A percentile compares a stretch with the other conserved stretches of the same genome.
phyloP scores from a whole-genome alignment of 495 filamentous ascomycete species.

The Aspergillus ostianus region DNA sequence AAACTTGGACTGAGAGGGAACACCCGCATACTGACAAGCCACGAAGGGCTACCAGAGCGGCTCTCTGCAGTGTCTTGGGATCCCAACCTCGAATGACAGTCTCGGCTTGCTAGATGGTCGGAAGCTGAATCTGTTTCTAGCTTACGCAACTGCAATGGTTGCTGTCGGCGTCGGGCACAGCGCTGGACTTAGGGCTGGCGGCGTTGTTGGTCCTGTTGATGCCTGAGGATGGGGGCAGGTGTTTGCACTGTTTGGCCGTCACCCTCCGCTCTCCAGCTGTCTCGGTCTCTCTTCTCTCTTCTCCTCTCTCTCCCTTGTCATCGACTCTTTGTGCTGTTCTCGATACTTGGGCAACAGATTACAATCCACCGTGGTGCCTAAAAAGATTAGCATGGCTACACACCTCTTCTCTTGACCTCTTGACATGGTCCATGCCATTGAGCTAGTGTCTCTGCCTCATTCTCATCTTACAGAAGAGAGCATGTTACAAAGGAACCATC shows the following conservation, averaged over 20 bases:
- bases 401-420: neutral
- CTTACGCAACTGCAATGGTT: neutral
- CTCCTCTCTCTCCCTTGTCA: no score
- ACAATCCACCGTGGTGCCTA: neutral
- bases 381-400: neutral
- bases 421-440: neutral
- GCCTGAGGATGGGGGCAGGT: slow-evolving; percentile 16
- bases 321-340: no score
- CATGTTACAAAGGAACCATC: no score
- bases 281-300: no score
- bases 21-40: neutral
- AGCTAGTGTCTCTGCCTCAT: neutral
- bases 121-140: neutral
- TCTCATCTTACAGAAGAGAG: neutral
- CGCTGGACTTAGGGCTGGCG: neutral
- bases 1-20: neutral
- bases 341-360: neutral
- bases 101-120: neutral
- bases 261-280: neutral
- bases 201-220: neutral
- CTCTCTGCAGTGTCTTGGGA: neutral
- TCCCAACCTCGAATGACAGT: neutral
- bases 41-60: neutral
- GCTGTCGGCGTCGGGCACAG: neutral
- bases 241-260: slow-evolving; percentile 17